Evolutionary conservation across 225 moss, liverwort and hornwort species (phyloP), one percentile per base, ranked within the genome.

Genomic region (Marchantia polymorpha): DNA sequence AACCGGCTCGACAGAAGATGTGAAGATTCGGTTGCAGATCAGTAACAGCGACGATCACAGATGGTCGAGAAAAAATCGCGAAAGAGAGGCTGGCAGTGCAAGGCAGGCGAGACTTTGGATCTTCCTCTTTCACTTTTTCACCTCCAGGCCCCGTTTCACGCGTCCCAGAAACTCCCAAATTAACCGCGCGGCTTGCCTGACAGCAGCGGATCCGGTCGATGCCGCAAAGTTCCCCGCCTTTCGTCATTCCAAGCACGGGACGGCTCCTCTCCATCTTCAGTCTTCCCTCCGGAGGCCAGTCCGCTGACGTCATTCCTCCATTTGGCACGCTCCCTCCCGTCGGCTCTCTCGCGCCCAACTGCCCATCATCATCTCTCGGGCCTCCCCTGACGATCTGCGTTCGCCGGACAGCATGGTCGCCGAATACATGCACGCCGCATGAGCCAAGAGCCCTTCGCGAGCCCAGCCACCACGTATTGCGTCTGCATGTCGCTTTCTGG

Each of bases 41-140:
- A 72, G 30, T 19, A 58, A 56, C 75, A 58, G 73, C 16, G 25
- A 49, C 51, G 48, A 53, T 12, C 52, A 27, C 73, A 58, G 20
- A 47, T 70, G 3, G 48, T 17, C 70, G 48, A 70, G 70, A 75
- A 58, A 19, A 59, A 59, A 46, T 75, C 75, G 58, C 29, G 31
- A 75, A 49, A 47, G 75, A 75, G 75, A 56, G 58, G 27, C 75
- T 60, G 58, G 20, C 31, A 75, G 59, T 46, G 30, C 20, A 30
- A 17, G 75, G 75, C 29, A 60, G 22, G 59, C 9, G 6, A 29
- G 53, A 29, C 26, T 39, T 29, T 7, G 50, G 39, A 50, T 71
- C 71, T 71, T 46, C 6, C 48, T 46, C 10, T 64, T 19, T 10
- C 64, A 22, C 19, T 64, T n/a, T 26, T n/a, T 19, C 20, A 10